phyloP scores from a whole-genome alignment of 495 filamentous ascomycete genomes.

The Penicillium nucicola region DNA sequence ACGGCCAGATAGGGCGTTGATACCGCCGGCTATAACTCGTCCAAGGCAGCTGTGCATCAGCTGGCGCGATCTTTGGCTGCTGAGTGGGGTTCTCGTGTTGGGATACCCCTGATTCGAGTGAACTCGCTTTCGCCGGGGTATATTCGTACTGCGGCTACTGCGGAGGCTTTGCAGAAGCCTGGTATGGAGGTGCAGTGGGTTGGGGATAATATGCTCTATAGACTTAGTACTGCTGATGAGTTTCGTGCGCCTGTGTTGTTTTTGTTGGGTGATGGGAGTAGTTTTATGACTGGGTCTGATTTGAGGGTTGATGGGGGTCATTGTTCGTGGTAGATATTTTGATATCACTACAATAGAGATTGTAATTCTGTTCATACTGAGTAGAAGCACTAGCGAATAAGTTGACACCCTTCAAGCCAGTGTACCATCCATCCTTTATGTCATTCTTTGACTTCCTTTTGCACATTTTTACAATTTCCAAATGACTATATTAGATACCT shows the following conservation, averaged over 20 bases:
- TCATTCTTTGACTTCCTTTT: too few relatives aligned
- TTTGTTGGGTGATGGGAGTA: conserved; percentile 65
- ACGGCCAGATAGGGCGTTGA: conserved; percentile 32
- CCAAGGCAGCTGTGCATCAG: conserved; percentile 61
- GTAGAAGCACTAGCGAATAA: too few relatives aligned
- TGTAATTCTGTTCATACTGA: too few relatives aligned
- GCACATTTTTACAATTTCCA: too few relatives aligned
- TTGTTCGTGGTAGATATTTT: conserved; percentile 10
- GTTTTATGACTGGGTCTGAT: conserved; percentile 66
- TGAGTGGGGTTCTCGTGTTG: conserved; percentile 49
- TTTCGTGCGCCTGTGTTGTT: conserved; percentile 74
- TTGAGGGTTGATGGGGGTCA: conserved; percentile 20
- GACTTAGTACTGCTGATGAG: conserved; percentile 67
- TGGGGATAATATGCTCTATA: conserved; percentile 53
- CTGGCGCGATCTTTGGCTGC: conserved; percentile 58
- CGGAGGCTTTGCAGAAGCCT: conserved; percentile 12
- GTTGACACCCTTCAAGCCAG: too few relatives aligned
- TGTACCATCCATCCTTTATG: too few relatives aligned
- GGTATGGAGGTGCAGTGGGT: conserved; percentile 71
- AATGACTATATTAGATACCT: too few relatives aligned
- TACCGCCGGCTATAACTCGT: conserved; percentile 58
- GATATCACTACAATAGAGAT: too few relatives aligned
- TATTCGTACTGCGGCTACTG: conserved; percentile 27
- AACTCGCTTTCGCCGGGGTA: conserved; percentile 37
- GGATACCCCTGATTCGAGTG: conserved; percentile 18